These are phyloP conservation scores for Vitellaria paradoxa DNA, from an alignment of 179 eudicot genomes.

Conservation along the genomic window DNA sequence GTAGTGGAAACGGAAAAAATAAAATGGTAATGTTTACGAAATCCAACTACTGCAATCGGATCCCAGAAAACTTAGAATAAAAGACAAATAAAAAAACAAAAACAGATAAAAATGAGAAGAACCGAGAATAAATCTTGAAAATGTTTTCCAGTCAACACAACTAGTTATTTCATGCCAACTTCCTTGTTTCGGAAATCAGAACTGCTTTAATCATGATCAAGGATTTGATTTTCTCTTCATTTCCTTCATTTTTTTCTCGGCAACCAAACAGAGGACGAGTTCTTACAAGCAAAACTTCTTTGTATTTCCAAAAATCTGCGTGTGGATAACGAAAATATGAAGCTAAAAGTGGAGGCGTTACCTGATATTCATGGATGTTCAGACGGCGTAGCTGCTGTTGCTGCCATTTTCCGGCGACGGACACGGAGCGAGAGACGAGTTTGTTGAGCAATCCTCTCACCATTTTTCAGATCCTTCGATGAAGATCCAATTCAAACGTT, in stretches of 20 bases:
- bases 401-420: slow-evolving; percentile 89
- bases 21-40: not conserved
- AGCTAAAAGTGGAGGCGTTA: not conserved
- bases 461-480: slow-evolving; percentile 25
- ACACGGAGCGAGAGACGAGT: slow-evolving; percentile 55
- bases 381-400: slow-evolving; percentile 96
- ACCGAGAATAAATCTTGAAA: not conserved
- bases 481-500: not conserved
- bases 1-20: not conserved
- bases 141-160: not conserved
- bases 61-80: not conserved
- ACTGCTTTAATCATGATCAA: not conserved
- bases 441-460: slow-evolving; percentile 64
- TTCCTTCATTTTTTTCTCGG: not conserved
- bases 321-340: too few relatives aligned
- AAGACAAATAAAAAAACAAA: not conserved
- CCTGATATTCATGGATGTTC: slow-evolving; percentile 68
- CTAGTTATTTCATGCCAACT: not conserved
- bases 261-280: slow-evolving; percentile 3
- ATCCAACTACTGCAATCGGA: not conserved
- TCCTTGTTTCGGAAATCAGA: not conserved
- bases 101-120: not conserved
- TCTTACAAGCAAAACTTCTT: not conserved
- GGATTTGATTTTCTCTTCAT: not conserved
- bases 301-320: not conserved